Percentiles rank a stretch among this genome's conserved stretches.
Evolutionary conservation across 352 stramenopile genomes (phyloP).

Genomic region (Pythium rhizo-oryzae): DNA sequence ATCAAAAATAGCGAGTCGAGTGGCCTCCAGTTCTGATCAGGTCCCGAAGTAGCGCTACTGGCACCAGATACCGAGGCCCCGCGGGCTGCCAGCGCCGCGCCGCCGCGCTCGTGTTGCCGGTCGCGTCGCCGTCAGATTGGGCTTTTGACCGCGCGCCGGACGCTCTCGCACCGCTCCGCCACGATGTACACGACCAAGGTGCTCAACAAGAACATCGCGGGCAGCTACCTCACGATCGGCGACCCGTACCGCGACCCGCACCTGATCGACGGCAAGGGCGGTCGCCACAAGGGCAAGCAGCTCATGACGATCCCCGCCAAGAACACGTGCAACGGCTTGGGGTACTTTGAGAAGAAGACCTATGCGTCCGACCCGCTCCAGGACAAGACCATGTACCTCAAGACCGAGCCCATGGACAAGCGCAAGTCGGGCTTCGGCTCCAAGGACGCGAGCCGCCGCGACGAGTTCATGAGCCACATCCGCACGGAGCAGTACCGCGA

Average conservation of each 20-base stretch:
- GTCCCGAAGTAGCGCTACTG: not conserved
- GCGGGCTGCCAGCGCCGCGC: no score
- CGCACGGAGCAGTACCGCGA: constrained; percentile 91
- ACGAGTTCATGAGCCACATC: constrained; percentile 92
- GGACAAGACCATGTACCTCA: constrained; percentile 89
- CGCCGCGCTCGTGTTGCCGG: not conserved
- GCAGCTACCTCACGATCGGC: constrained; percentile 80
- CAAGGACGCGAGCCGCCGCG: constrained; percentile 88
- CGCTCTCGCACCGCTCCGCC: not conserved
- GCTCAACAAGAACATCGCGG: constrained; percentile 82
- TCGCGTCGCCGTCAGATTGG: constrained; percentile 13
- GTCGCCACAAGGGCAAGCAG: constrained; percentile 78
- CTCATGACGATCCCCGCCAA: constrained; percentile 71
- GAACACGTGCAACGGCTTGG: constrained; percentile 78
- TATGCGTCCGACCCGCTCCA: constrained; percentile 87
- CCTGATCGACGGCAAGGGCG: constrained; percentile 70
- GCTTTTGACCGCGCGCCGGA: constrained; percentile 7
- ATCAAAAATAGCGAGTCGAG: constrained; percentile 9
- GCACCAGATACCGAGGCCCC: constrained; percentile 10
- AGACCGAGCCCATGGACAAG: constrained; percentile 83
- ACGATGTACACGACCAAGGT: constrained; percentile 82
- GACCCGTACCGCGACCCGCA: constrained; percentile 78
- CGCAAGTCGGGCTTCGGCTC: constrained; percentile 91
- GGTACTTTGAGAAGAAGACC: constrained; percentile 87
- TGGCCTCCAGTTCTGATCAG: constrained; percentile 14